phyloP scores from a whole-genome alignment of 495 filamentous ascomycete species.

The Penicillium arizonense region DNA sequence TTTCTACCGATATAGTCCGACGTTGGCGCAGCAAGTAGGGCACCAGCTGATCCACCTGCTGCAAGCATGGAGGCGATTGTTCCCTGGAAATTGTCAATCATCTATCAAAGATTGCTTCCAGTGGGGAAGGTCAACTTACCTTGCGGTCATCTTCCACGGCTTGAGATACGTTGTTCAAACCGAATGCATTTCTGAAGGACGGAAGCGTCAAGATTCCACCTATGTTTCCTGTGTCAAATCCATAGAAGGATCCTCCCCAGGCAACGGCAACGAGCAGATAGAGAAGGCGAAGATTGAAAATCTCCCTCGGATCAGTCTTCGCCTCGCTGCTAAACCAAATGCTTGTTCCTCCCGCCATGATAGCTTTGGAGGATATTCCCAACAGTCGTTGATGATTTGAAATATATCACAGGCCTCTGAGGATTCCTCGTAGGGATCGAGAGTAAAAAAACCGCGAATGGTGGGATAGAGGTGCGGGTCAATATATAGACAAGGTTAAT shows the following conservation, averaged over 20 bases:
- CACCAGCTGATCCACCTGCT: slow-evolving; percentile 59
- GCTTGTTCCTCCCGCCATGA: slow-evolving; percentile 25
- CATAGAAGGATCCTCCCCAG: slow-evolving; percentile 39
- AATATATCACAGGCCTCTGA: background rate
- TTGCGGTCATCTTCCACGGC: slow-evolving; percentile 18
- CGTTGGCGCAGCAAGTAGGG: slow-evolving; percentile 51
- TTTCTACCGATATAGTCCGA: slow-evolving; percentile 55
- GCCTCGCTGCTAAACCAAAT: slow-evolving; percentile 26
- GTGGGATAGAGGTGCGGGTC: background rate
- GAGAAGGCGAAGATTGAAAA: slow-evolving; percentile 27
- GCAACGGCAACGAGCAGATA: slow-evolving; percentile 20
- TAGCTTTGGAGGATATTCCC: background rate
- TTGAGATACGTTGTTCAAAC: slow-evolving; percentile 13
- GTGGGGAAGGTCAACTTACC: slow-evolving; percentile 18
- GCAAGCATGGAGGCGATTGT: slow-evolving; percentile 63
- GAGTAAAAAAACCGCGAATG: background rate
- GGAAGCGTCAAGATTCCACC: slow-evolving; percentile 60
- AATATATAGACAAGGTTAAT: slow-evolving; percentile 4
- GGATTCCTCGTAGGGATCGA: background rate
- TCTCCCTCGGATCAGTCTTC: slow-evolving; percentile 21
- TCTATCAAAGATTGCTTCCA: slow-evolving; percentile 32
- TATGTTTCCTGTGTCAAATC: slow-evolving; percentile 67
- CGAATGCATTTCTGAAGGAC: slow-evolving; percentile 50
- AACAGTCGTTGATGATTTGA: background rate
- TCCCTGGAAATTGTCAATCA: slow-evolving; percentile 47